phyloP scores from a whole-genome alignment of 2,329 filamentous ascomycete species.

The Neurospora crassa region DNA sequence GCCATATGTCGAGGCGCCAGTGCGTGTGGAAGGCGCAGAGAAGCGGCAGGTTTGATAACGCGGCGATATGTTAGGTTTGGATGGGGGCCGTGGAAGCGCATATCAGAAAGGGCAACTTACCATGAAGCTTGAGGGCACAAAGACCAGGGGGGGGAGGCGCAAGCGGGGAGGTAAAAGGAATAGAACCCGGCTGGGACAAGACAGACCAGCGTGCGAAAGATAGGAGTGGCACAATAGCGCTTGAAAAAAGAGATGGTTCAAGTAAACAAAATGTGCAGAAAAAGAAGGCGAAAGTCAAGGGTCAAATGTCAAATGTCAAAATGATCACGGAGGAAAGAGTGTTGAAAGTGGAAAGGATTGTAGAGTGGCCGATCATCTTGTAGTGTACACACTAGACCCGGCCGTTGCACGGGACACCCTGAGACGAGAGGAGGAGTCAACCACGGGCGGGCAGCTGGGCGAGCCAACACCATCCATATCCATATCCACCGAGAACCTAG shows the following conservation, averaged over 20 bases:
- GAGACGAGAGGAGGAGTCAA: background rate
- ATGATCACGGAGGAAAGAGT: background rate
- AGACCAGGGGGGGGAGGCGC: background rate
- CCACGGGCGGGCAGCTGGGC: background rate
- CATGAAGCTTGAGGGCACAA: background rate
- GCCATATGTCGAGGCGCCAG: background rate
- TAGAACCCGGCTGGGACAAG: background rate
- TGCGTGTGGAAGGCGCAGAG: background rate
- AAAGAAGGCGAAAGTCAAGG: background rate
- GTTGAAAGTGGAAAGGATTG: background rate
- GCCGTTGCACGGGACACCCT: background rate
- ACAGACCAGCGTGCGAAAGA: background rate
- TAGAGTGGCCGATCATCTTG: background rate
- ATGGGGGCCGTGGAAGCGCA: background rate
- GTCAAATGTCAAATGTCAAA: background rate
- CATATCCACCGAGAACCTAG: background rate
- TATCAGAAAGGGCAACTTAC: background rate
- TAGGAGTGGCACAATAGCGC: background rate
- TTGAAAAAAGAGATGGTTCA: background rate
- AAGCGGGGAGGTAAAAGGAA: background rate
- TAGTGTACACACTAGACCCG: background rate
- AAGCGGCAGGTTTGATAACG: background rate
- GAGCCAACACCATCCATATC: background rate
- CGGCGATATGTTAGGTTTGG: background rate
- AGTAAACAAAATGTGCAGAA: background rate